Conservation (phyloP, 768 basidiomycete species). For the Lactifluus piperatus region DNA sequence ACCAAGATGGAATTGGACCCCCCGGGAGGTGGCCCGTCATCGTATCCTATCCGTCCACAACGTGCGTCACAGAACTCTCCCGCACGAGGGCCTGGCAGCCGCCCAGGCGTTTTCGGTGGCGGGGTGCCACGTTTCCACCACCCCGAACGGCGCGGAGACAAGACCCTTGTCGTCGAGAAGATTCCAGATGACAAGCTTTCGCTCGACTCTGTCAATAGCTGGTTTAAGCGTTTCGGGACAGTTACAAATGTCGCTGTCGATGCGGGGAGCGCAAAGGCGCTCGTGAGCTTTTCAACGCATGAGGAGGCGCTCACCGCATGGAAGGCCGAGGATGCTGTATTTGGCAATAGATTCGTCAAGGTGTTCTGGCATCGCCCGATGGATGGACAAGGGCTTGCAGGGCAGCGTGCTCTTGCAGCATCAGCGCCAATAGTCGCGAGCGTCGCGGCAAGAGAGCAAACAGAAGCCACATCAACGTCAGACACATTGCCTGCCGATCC, state of each 20-base stretch:
- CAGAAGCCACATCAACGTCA: constrained; percentile 15
- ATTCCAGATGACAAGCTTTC: constrained; percentile 80
- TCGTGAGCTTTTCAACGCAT: constrained; percentile 81
- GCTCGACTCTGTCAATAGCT: constrained; percentile 68
- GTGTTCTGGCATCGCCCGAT: constrained; percentile 92
- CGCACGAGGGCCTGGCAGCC: constrained; percentile 32
- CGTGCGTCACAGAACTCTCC: constrained; percentile 5
- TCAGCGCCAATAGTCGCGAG: constrained; percentile 71
- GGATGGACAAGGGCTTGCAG: constrained; percentile 81
- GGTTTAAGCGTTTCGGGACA: constrained; percentile 89
- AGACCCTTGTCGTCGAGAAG: constrained; percentile 88
- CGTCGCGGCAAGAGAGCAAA: constrained; percentile 34
- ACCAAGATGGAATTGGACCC: constrained; percentile 22
- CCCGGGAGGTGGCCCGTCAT: constrained; percentile 30
- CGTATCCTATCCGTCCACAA: constrained; percentile 15
- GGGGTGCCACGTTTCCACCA: constrained; percentile 62
- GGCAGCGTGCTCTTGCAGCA: constrained; percentile 70
- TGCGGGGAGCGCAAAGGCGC: constrained; percentile 58
- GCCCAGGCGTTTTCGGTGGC: constrained; percentile 51
- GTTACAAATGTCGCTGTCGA: constrained; percentile 92
- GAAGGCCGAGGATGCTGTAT: constrained; percentile 92
- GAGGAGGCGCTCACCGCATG: constrained; percentile 82
- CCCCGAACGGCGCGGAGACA: constrained; percentile 58
- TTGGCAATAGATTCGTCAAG: constrained; percentile 90
- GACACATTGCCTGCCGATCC: constrained; percentile 22